Base-by-base conservation (phyloP, 139 green algal species). In the Parachlorella kessleri region DNA sequence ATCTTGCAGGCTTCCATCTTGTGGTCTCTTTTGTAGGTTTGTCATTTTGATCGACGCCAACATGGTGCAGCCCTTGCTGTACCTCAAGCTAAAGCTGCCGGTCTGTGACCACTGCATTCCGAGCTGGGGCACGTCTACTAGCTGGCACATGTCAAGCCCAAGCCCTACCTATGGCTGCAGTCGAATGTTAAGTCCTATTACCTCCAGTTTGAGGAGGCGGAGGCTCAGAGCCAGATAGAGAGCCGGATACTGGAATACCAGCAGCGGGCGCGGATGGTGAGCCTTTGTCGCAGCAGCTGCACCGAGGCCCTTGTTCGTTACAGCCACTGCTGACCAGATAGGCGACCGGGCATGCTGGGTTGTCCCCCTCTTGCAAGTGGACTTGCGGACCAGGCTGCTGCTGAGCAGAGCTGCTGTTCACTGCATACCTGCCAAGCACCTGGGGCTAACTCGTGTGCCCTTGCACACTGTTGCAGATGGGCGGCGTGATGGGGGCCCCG, bases 141-240 rank as follows among this genome's bases (percentile, higher is more conserved):
- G 14, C 48, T 59, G n/a, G n/a, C n/a, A n/a, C n/a, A n/a, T n/a
- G n/a, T n/a, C n/a, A n/a, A n/a, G n/a, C n/a, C n/a, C n/a, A n/a
- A n/a, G n/a, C n/a, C n/a, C n/a, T n/a, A n/a, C n/a, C n/a, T n/a
- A n/a, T n/a, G n/a, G n/a, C n/a, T 59, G 48, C 21, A 59, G 90
- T 89, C 94, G 9, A 98, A 97, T 86, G 95, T 98, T 14, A 90
- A 96, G 9, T 91, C 94, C 66, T 98, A 98, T 81, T 98, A 96
- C 85, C 87, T 92, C 81, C 92, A 97, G 78, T 98, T 97, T 77
- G 86, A 96, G 40, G 89, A 94, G 40, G 30, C 48, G 4, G 77
- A 79, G 33, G 83, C 74, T 7, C 80, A 88, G 73, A 70, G 55
- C 35, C 32, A 74, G 10, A 84, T 86, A n/a, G 80, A 86, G 59